phyloP scores from a whole-genome alignment of 306 rosid genomes.

The Abrus precatorius region DNA sequence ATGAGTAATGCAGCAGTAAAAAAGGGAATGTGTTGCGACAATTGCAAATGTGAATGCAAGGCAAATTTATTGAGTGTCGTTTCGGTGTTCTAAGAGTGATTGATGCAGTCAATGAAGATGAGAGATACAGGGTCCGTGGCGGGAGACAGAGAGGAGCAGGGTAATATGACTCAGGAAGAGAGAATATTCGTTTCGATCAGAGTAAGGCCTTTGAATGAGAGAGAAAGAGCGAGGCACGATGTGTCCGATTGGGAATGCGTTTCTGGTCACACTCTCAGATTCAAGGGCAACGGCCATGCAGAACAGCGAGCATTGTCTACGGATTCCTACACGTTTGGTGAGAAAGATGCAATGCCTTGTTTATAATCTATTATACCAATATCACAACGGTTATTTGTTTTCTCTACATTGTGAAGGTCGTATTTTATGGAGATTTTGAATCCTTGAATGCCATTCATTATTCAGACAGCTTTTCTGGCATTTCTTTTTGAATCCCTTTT shows the following conservation, averaged over 20 bases:
- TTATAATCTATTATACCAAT: background rate
- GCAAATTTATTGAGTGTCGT: conserved; percentile 14
- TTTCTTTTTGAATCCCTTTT: conserved; percentile 4
- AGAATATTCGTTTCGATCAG: conserved; percentile 77
- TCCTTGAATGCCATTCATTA: background rate
- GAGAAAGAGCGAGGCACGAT: conserved; percentile 61
- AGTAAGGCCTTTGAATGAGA: conserved; percentile 81
- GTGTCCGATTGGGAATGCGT: conserved; percentile 70
- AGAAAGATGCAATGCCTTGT: background rate
- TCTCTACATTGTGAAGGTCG: background rate
- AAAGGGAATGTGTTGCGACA: conserved; percentile 16
- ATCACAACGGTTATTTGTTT: background rate
- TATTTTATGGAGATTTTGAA: conserved; percentile 9
- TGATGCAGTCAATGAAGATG: conserved; percentile 3
- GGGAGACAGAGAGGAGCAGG: conserved; percentile 40
- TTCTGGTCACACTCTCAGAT: conserved; percentile 56
- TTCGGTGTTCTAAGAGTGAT: background rate
- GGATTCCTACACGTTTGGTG: conserved; percentile 72
- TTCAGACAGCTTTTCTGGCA: background rate
- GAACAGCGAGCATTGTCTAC: conserved; percentile 59
- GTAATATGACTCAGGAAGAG: conserved; percentile 56
- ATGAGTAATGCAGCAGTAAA: conserved; percentile 41
- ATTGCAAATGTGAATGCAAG: background rate
- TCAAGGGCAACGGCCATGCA: conserved; percentile 48
- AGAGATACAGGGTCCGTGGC: conserved; percentile 26